phyloP scores from a whole-genome alignment of 2,329 filamentous ascomycete genomes.

The Amylocarpus encephaloides region DNA sequence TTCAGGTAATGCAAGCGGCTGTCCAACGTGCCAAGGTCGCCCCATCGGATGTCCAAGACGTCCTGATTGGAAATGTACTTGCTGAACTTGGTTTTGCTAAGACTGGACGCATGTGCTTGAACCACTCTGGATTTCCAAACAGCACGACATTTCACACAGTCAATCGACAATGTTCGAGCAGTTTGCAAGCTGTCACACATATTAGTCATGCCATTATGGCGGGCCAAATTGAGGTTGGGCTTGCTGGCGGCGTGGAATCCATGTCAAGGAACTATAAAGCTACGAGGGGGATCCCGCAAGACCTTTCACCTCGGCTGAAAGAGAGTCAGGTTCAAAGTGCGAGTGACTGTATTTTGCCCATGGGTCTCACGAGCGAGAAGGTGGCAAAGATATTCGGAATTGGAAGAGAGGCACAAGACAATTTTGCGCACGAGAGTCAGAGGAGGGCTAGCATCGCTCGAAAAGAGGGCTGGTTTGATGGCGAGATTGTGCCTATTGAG shows the following conservation, averaged over 20 bases:
- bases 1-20: conserved; percentile 39
- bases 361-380: conserved; percentile 63
- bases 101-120: conserved; percentile 60
- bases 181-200: conserved; percentile 55
- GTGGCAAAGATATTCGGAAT: conserved; percentile 58
- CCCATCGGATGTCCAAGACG: conserved; percentile 53
- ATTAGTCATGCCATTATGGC: conserved; percentile 55
- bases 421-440: conserved; percentile 55
- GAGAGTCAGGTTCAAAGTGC: conserved; percentile 49
- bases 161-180: conserved; percentile 59
- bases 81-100: conserved; percentile 61
- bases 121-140: conserved; percentile 55
- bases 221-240: conserved; percentile 53
- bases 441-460: conserved; percentile 53
- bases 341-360: conserved; percentile 61
- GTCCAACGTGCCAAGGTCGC: conserved; percentile 55
- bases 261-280: conserved; percentile 63
- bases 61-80: conserved; percentile 59
- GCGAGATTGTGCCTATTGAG: conserved; percentile 56
- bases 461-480: conserved; percentile 51
- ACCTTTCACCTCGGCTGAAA: conserved; percentile 53
- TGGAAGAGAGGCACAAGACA: conserved; percentile 53
- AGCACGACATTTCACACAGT: conserved; percentile 58
- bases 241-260: conserved; percentile 63
- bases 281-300: conserved; percentile 54